phyloP scores from a whole-genome alignment of 2,329 filamentous ascomycete species.

The Emmonsiellopsis sp. region DNA sequence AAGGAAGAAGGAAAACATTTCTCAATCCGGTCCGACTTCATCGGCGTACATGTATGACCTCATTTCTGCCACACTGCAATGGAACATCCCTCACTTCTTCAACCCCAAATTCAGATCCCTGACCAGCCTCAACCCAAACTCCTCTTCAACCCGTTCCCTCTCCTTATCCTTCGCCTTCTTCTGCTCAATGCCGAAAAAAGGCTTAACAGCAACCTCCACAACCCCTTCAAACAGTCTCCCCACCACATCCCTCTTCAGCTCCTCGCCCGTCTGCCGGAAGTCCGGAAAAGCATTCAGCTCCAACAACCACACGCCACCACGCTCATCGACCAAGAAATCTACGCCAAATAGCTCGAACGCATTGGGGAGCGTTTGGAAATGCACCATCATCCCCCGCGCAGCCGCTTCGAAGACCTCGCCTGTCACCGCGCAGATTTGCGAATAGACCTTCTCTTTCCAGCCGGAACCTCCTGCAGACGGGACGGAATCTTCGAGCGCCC shows the following conservation, averaged over 20 bases:
- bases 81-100: constrained; percentile 12
- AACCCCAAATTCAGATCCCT: constrained; percentile 34
- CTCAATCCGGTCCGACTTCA: too few species aligned
- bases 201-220: constrained; percentile 55
- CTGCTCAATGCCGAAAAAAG: constrained; percentile 52
- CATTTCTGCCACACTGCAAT: too few species aligned
- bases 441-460: constrained; percentile 56
- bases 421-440: constrained; percentile 64
- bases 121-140: constrained; percentile 27
- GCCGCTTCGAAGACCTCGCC: constrained; percentile 80
- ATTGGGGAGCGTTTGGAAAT: constrained; percentile 84
- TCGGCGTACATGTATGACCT: background rate
- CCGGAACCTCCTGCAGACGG: constrained; percentile 2
- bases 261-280: constrained; percentile 80
- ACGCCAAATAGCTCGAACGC: constrained; percentile 88
- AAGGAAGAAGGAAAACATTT: too few species aligned
- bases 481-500: constrained; percentile 48
- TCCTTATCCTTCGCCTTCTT: constrained; percentile 9
- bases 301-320: constrained; percentile 61
- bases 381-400: constrained; percentile 70
- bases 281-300: constrained; percentile 97
- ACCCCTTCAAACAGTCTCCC: constrained; percentile 68
- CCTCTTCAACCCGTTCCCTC: background rate
- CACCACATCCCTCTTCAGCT: constrained; percentile 59
- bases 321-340: constrained; percentile 72